These are phyloP conservation scores for Fusarium drepaniforme DNA, from an alignment of 2,329 filamentous ascomycete genomes.

Conservation along the genomic window DNA sequence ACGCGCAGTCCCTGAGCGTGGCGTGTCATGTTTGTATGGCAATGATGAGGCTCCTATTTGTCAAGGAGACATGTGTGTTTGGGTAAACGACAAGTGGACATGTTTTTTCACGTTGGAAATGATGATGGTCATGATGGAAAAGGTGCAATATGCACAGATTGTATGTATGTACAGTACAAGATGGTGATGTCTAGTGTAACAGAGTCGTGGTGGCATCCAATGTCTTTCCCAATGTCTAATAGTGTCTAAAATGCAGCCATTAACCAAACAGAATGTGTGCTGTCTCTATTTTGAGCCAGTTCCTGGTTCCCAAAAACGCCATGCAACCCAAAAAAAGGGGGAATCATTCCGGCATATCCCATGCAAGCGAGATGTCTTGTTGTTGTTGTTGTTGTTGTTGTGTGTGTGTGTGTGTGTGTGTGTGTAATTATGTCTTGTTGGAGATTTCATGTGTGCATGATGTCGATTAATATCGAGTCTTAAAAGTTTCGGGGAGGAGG, in stretches of 20 bases:
- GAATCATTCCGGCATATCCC: constrained; percentile 33
- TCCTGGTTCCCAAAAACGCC: constrained; percentile 25
- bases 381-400: not conserved
- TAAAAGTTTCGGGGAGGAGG: constrained; percentile 29
- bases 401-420: not conserved
- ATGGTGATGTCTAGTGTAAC: not conserved
- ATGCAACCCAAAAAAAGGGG: constrained; percentile 23
- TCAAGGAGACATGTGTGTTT: not conserved
- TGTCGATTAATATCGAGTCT: not conserved
- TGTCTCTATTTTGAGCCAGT: not conserved
- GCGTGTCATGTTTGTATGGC: not conserved
- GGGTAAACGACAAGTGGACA: not conserved
- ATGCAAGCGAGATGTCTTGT: constrained; percentile 11
- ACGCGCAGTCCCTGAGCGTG: not conserved
- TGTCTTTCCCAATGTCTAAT: not conserved
- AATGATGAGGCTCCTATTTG: not conserved
- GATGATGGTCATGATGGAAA: not conserved
- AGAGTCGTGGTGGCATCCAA: not conserved
- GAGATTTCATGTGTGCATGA: not conserved
- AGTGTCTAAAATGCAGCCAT: not conserved
- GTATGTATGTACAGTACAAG: not conserved
- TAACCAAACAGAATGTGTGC: not conserved
- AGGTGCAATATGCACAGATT: not conserved
- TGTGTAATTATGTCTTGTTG: not conserved
- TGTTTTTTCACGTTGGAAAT: not conserved